Percentiles rank a stretch among this genome's conserved stretches.
Conservation (phyloP, 2,329 filamentous ascomycete genomes). For the Cytospora schulzeri region DNA sequence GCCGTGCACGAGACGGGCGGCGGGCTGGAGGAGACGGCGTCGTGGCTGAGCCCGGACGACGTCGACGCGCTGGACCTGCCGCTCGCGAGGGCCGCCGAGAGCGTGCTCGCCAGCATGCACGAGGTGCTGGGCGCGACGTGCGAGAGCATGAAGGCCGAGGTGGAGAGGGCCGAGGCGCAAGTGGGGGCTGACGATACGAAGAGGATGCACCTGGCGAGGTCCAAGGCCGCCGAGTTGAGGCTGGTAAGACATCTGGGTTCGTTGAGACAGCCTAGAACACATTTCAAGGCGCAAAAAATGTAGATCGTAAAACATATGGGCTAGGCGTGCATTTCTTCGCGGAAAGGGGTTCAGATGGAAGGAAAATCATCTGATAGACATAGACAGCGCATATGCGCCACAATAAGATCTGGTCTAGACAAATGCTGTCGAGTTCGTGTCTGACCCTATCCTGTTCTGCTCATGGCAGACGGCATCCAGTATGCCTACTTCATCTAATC, state of each 20-base stretch:
- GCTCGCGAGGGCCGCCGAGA: conserved; percentile 79
- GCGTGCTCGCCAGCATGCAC: conserved; percentile 92
- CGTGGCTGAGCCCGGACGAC: conserved; percentile 78
- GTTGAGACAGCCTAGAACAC: conserved; percentile 65
- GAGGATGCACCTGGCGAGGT: conserved; percentile 67
- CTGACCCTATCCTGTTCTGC: conserved; percentile 1
- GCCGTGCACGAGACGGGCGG: conserved; percentile 58
- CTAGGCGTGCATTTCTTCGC: neutral
- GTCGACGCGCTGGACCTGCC: conserved; percentile 73
- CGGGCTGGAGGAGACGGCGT: conserved; percentile 53
- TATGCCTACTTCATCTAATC: conserved; percentile 1
- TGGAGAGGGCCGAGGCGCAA: conserved; percentile 46
- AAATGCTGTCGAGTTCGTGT: neutral
- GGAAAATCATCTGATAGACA: conserved; percentile 20
- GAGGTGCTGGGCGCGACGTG: conserved; percentile 73
- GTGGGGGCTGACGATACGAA: conserved; percentile 51
- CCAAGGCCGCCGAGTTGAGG: conserved; percentile 85
- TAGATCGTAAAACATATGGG: conserved; percentile 32
- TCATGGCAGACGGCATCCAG: neutral
- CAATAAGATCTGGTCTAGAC: conserved; percentile 8
- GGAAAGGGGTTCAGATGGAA: too few relatives aligned
- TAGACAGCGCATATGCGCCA: conserved; percentile 19
- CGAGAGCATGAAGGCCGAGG: conserved; percentile 59
- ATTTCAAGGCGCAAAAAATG: conserved; percentile 61
- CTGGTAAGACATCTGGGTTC: conserved; percentile 75